Percentiles rank a stretch among this genome's conserved stretches.
phyloP scores from a whole-genome alignment of 225 moss, liverwort and hornwort species.

The Antitrichia curtipendula region DNA sequence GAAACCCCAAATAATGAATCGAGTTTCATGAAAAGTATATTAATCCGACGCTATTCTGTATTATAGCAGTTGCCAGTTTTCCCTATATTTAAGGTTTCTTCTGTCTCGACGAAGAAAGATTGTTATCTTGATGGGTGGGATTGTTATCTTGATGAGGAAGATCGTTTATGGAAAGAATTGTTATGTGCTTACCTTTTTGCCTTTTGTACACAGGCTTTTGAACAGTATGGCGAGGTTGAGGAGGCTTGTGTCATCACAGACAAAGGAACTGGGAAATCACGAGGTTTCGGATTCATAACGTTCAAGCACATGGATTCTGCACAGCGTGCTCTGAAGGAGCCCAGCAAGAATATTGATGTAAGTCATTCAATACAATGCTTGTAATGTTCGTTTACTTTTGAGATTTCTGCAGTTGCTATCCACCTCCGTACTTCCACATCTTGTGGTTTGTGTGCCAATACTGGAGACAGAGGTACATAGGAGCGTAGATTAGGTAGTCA shows the following conservation, averaged over 20 bases:
- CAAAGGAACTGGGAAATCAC: slow-evolving; percentile 85
- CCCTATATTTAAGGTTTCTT: neutral
- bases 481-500: neutral
- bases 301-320: slow-evolving; percentile 99
- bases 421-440: neutral
- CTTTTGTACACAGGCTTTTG: slow-evolving; percentile 58
- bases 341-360: slow-evolving; percentile 97
- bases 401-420: neutral
- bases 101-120: neutral
- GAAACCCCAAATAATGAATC: neutral
- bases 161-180: neutral
- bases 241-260: slow-evolving; percentile 97
- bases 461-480: neutral
- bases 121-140: neutral
- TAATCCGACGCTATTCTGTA: neutral
- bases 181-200: neutral
- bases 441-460: neutral
- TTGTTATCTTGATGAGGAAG: neutral
- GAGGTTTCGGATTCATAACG: slow-evolving; percentile 95
- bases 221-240: slow-evolving; percentile 92
- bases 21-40: neutral
- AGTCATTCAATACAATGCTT: slow-evolving; percentile 1
- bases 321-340: slow-evolving; percentile 93
- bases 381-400: neutral
- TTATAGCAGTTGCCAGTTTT: neutral